These are phyloP conservation scores for Eucalyptus microcorys DNA, from an alignment of 345 rosid species.

Conservation along the genomic window DNA sequence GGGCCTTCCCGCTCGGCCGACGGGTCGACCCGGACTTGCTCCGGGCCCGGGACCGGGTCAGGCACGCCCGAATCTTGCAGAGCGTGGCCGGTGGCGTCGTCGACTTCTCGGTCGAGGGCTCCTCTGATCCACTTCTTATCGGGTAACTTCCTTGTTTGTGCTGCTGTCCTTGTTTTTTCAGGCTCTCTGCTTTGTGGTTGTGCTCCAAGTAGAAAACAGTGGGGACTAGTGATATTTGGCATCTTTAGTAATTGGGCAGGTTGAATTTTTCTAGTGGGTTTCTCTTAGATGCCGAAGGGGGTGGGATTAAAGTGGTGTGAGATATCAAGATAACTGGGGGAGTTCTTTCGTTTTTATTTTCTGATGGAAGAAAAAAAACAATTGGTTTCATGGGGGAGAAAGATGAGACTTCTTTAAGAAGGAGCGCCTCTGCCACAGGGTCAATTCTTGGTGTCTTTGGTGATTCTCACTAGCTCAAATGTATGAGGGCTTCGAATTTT, in stretches of 20 bases:
- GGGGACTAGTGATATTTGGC: not conserved
- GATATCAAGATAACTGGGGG: not conserved
- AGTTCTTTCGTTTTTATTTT: not conserved
- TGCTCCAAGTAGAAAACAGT: not conserved
- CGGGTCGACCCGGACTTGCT: constrained; percentile 36
- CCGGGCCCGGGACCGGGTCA: constrained; percentile 52
- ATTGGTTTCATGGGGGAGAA: not conserved
- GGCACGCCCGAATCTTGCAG: constrained; percentile 70
- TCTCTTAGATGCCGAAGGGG: not conserved
- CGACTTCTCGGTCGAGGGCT: constrained; percentile 60
- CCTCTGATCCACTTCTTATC: constrained; percentile 73
- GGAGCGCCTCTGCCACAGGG: not conserved
- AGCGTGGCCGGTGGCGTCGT: constrained; percentile 42
- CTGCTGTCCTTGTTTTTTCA: not conserved
- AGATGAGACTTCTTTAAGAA: not conserved
- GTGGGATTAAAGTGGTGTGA: not conserved
- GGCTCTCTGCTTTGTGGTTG: not conserved
- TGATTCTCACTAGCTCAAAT: not conserved
- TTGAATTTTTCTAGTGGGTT: not conserved
- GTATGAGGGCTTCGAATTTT: not conserved
- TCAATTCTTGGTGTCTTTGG: not conserved
- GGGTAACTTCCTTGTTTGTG: constrained; percentile 40
- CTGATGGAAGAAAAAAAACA: not conserved
- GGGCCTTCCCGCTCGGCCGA: constrained; percentile 46
- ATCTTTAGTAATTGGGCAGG: not conserved